Base-by-base conservation (phyloP, 2,329 filamentous ascomycete genomes). In the Scolecobasidium constrictum region DNA sequence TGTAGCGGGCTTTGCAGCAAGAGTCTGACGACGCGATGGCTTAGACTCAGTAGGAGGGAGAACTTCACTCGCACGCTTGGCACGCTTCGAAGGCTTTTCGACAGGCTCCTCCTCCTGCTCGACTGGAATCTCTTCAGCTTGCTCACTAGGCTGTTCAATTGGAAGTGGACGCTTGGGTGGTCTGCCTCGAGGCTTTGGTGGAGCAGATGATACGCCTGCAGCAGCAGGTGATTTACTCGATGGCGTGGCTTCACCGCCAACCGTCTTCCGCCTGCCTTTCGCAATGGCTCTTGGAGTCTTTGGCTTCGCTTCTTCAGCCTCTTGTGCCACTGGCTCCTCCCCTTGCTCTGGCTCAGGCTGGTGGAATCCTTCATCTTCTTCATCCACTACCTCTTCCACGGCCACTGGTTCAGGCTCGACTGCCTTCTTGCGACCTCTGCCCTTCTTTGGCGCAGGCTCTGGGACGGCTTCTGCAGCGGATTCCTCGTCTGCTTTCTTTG, bases 11-110 rank as follows among this genome's bases (percentile, higher is more conserved):
- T 36, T 36, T 16, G 19, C 33, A 9, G 40, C 40, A 16, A 42
- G n/a, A 18, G 40, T 42, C 19, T 36, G 40, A 7, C 40, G 18
- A n/a, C 40, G 31, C 12, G 40, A 26, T n/a, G 40, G 13, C 19
- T 21, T 36, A 19, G 31, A 9, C 17, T 26, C n/a, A 19, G 9
- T 19, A 21, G 40, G 13, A 17, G 31, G 22, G 15, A 33, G 23
- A 13, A 42, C 18, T 36, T 36, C 34, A 26, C 31, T 19, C n/a
- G 31, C 34, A 7, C 34, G 31, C 34, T 36, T 36, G 9, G 13
- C 34, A 20, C 40, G 18, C 20, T 37, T 37, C n/a, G 40, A 28
- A 22, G 40, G 34, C n/a, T 20, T 42, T 42, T 26, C 16, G n/a
- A 13, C 40, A 7, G 40, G 21, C 17, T 42, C 40, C 36, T 36